Evolutionary conservation across 768 basidiomycete genomes (phyloP), one percentile per base, ranked within the genome.

Genomic region (Suillus placidus): DNA sequence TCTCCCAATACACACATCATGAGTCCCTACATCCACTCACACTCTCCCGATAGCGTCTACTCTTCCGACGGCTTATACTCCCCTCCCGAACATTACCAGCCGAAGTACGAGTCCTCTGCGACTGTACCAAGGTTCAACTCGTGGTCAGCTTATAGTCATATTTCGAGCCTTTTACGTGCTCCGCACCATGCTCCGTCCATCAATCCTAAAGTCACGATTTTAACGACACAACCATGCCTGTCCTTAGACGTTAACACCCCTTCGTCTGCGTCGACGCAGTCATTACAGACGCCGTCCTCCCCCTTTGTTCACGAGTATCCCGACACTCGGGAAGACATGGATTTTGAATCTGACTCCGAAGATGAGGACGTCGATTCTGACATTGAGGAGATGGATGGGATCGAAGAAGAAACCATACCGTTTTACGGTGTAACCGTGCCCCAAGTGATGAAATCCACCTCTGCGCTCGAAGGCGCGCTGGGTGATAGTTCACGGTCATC

Each of bases 381-480:
- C 42, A 78, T 70, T 64, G 76, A 78, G 64, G 77, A 76, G 34
- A 76, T 77, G 74, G 76, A 78, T 6, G 70, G 71, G 56, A 62
- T 69, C 43, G 76, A 72, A 9, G 77, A 71, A 42, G 64, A 57
- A 23, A 61, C 62, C 26, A 69, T 70, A 30, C 66, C 66, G n/a
- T 60, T 72, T 60, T 74, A 77, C 20, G 64, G 68, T 34, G 68
- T 67, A 54, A 67, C 70, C 1, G 68, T 63, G 20, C 71, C 71
- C 4, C 72, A 77, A 5, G 61, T 66, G 63, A 68, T 70, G 68
- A 74, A 78, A 38, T 71, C 76, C n/a, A 78, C 75, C 16, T 76
- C 76, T 26, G 70, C 77, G 16, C 69, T 77, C 2, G 72, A 73
- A 66, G 76, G 77, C 0, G 76, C 77, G 40, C 62, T 77, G 34